Conservation (phyloP, 495 filamentous ascomycete species). For the Trichoderma erinaceum region DNA sequence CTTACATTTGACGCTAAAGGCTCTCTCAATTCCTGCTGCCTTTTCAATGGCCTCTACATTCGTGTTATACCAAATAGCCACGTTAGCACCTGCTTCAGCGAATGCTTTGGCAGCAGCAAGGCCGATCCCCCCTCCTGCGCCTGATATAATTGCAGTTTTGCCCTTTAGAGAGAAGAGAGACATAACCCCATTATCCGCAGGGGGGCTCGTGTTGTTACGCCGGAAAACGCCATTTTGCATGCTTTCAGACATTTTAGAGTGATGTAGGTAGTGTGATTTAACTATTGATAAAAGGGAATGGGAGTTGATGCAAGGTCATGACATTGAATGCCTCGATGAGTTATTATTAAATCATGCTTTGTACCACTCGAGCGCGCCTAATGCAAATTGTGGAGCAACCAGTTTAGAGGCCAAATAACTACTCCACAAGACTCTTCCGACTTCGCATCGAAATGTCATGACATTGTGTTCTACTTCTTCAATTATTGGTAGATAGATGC, state of each 20-base stretch:
- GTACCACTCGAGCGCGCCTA: too few species aligned
- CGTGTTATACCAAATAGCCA: constrained; percentile 80
- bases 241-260: constrained; percentile 36
- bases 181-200: constrained; percentile 56
- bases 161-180: constrained; percentile 77
- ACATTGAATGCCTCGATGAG: not conserved
- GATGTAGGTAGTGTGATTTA: not conserved
- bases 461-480: too few species aligned
- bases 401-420: too few species aligned
- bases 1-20: constrained; percentile 73
- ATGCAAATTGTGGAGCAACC: too few species aligned
- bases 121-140: constrained; percentile 78
- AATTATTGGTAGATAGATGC: too few species aligned
- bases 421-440: too few species aligned
- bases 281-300: not conserved
- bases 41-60: constrained; percentile 64
- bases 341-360: not conserved
- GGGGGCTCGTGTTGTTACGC: constrained; percentile 54
- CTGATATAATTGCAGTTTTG: constrained; percentile 77
- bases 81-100: constrained; percentile 81
- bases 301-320: not conserved
- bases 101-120: constrained; percentile 62
- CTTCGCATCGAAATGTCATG: too few species aligned
- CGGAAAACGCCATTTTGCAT: constrained; percentile 51
- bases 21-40: constrained; percentile 64